Evolutionary conservation across 257 asterid species (phyloP).

Genomic region (Solanum appendiculatum): DNA sequence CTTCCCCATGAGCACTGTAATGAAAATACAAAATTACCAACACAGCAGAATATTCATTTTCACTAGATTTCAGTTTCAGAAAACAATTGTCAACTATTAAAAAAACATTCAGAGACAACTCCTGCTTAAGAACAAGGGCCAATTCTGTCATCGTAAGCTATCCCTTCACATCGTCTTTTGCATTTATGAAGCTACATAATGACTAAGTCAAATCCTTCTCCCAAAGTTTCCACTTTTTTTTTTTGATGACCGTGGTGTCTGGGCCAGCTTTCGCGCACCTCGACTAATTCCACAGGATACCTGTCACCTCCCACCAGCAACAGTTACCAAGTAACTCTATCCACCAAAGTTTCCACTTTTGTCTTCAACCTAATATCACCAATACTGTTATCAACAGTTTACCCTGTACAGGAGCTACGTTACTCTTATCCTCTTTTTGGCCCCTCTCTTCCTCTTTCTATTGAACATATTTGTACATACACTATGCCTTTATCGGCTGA

Average conservation of each 20-base stretch:
- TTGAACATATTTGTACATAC: neutral
- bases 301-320: too few relatives aligned
- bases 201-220: neutral
- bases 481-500: neutral
- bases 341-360: neutral
- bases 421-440: neutral
- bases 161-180: neutral
- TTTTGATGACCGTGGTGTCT: too few relatives aligned
- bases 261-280: too few relatives aligned
- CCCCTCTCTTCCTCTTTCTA: neutral
- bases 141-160: neutral
- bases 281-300: too few relatives aligned
- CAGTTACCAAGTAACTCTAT: too few relatives aligned
- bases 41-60: neutral
- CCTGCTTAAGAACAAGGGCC: neutral
- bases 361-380: neutral
- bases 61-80: neutral
- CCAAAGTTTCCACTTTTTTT: neutral
- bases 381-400: neutral
- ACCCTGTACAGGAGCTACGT: neutral
- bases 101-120: neutral
- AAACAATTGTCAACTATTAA: neutral
- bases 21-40: neutral
- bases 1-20: constrained; percentile 84
- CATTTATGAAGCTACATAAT: neutral